These are phyloP conservation scores for Neofusicoccum laricinum DNA, from an alignment of 2,329 filamentous ascomycete genomes.

Conservation along the genomic window DNA sequence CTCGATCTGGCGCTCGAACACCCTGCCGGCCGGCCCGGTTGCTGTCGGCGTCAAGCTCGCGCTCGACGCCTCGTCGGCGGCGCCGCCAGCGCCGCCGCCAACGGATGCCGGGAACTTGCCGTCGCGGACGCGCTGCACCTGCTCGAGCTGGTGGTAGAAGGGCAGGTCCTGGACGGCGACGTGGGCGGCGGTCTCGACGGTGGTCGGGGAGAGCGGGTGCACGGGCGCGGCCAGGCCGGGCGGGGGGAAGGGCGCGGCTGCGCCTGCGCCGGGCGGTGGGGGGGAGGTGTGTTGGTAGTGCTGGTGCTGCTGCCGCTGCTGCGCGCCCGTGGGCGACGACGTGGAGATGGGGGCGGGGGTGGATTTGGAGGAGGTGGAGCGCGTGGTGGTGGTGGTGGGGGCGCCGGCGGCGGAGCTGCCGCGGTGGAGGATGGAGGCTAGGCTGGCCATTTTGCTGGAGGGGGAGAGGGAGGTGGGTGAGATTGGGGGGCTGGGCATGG, in stretches of 20 bases:
- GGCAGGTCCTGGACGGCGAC: neutral
- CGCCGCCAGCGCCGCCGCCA: neutral
- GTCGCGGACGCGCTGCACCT: conserved; percentile 6
- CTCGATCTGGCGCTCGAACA: neutral
- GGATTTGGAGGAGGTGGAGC: neutral
- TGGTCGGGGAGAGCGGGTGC: conserved; percentile 1
- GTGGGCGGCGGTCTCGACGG: neutral
- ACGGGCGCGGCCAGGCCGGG: neutral
- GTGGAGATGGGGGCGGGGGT: neutral
- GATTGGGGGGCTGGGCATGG: conserved; percentile 10
- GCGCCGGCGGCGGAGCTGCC: neutral
- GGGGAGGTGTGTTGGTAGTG: neutral
- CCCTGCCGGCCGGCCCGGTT: neutral
- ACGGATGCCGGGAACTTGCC: neutral
- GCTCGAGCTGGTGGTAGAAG: conserved; percentile 12
- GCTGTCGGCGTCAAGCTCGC: neutral
- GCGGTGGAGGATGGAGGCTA: conserved; percentile 1
- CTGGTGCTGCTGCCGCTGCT: too few species aligned
- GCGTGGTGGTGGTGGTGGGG: neutral
- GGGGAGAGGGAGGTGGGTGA: conserved; percentile 8
- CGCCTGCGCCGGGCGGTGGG: neutral
- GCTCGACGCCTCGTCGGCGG: neutral
- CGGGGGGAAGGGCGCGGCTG: neutral
- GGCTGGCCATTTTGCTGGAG: conserved; percentile 3
- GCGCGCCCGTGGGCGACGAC: neutral